Base-by-base conservation (phyloP, 2,329 filamentous ascomycete genomes). In the Fusarium protoensiforme region DNA sequence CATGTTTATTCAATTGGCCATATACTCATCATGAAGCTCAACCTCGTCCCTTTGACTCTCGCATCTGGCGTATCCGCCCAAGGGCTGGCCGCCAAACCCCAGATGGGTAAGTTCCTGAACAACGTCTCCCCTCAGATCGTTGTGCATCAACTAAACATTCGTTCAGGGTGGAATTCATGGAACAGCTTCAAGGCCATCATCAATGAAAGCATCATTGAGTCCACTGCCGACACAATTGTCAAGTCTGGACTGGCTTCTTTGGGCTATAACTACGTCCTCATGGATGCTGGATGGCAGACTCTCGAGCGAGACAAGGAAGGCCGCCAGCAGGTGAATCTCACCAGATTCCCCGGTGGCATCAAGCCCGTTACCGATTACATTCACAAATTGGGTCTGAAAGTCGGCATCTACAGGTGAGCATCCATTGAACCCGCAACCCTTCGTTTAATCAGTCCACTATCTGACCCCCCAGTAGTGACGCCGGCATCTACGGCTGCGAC, bases 351-450 rank as follows among this genome's bases (percentile, higher is more conserved):
- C 3, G 22, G 41, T 31, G 58, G 58, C 16, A 48, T 61, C 13
- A 46, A 61, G 4, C 29, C 38, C 9, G 31, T 33, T 11, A 29
- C 58, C 41, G 58, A 61, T 5, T 43, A 61, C 24, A 61, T 61
- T 20, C 58, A 61, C 10, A 33, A 33, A 0, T n/a, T 31, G 27
- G 39, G 58, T 14, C 13, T 61, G 5, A 61, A 61, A 11, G 29
- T 61, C 22, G 58, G 58, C 27, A 61, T 61, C 20, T 61, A 61
- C 22, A 61, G 58, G 54, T 57, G n/a, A 36, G 53, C 10, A 16
- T 2, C n/a, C 4, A 20, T 46, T 46, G 2, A 16, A 46, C 18
- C 13, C 7, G 4, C 14, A 10, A 14, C 11, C 4, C 7, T 11
- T 11, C 7, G 13, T 22, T 3, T n/a, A 6, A 41, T 41, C 6